phyloP scores from a whole-genome alignment of 1,284 basidiomycete genomes.

The Rhodotorula sp. region DNA sequence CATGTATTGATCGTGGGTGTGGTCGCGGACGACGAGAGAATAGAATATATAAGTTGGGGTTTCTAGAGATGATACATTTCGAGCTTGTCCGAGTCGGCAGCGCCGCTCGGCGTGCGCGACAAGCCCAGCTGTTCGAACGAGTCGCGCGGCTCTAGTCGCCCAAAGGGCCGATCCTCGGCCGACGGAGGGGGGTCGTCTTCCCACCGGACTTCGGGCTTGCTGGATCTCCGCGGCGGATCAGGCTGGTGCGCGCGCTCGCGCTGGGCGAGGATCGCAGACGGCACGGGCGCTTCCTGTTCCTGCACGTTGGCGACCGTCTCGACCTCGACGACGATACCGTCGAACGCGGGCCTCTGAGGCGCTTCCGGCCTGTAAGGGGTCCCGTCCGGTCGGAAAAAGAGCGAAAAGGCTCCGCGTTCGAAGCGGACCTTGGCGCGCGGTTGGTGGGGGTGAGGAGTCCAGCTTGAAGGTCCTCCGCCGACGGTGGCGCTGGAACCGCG shows the following conservation, averaged over 20 bases:
- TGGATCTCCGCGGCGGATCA: not conserved
- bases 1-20: not conserved
- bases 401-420: not conserved
- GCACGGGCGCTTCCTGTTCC: not conserved
- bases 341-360: not conserved
- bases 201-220: not conserved
- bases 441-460: not conserved
- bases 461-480: too few relatives aligned
- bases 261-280: not conserved
- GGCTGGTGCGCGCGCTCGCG: not conserved
- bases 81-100: not conserved
- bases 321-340: conserved; percentile 16
- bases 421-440: not conserved
- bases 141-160: not conserved
- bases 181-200: too few relatives aligned
- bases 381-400: not conserved
- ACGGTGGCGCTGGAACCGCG: not conserved
- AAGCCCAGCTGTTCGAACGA: not conserved
- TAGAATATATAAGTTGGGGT: not conserved
- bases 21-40: too few relatives aligned
- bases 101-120: not conserved
- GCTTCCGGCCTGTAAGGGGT: not conserved
- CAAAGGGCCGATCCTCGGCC: conserved; percentile 9
- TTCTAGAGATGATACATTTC: not conserved
- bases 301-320: conserved; percentile 5